Evolutionary conservation across 352 stramenopile species (phyloP).

Genomic region (Globisporangium spiculum): DNA sequence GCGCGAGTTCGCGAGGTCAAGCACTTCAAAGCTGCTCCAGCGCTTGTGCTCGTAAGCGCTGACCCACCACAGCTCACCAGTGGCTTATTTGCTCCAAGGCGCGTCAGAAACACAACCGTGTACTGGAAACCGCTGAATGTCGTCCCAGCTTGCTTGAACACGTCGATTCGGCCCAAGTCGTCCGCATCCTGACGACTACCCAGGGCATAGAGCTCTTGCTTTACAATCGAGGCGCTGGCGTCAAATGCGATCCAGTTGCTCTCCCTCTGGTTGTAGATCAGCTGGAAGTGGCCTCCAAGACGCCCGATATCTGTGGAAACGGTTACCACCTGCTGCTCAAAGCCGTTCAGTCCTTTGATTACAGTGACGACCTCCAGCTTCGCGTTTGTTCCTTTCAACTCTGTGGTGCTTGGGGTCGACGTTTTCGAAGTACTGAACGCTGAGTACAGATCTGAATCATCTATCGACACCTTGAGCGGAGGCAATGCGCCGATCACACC

Average conservation of each 20-base stretch:
- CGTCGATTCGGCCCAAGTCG: slow-evolving; percentile 37
- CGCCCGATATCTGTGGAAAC: slow-evolving; percentile 56
- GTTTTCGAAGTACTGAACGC: slow-evolving; percentile 47
- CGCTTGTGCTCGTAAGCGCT: slow-evolving; percentile 45
- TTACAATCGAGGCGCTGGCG: slow-evolving; percentile 47
- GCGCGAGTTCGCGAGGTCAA: slow-evolving; percentile 24
- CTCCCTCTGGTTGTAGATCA: slow-evolving; percentile 84
- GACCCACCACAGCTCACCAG: slow-evolving; percentile 45
- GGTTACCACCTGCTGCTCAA: slow-evolving; percentile 88
- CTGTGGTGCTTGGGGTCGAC: slow-evolving; percentile 22
- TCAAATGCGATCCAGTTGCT: slow-evolving; percentile 72
- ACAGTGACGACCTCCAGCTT: slow-evolving; percentile 73
- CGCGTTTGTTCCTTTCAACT: slow-evolving; percentile 75
- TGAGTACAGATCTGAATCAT: slow-evolving; percentile 53
- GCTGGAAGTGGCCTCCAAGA: slow-evolving; percentile 84
- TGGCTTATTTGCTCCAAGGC: slow-evolving; percentile 50
- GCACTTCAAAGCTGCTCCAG: slow-evolving; percentile 33
- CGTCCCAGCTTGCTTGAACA: slow-evolving; percentile 50
- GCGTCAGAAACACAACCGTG: slow-evolving; percentile 66
- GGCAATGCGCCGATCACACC: slow-evolving; percentile 54
- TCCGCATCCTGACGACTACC: slow-evolving; percentile 18
- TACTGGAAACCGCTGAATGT: slow-evolving; percentile 44
- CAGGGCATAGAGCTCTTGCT: slow-evolving; percentile 50
- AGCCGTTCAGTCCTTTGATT: slow-evolving; percentile 89
- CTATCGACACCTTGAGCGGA: slow-evolving; percentile 69